These are phyloP conservation scores for Solanum paucissectum DNA, from an alignment of 257 asterid genomes.

Conservation along the genomic window DNA sequence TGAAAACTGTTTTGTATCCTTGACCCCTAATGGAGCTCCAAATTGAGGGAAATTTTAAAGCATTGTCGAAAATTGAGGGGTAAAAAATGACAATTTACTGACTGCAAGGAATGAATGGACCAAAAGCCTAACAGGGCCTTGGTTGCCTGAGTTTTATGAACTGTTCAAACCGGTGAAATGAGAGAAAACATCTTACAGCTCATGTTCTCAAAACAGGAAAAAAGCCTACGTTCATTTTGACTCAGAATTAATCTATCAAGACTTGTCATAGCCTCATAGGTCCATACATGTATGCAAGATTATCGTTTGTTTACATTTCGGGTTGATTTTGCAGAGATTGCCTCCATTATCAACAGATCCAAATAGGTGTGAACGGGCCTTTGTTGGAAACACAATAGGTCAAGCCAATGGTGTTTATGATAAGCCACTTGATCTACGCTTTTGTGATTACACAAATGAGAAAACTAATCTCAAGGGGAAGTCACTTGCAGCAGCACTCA, in stretches of 20 bases:
- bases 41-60: not conserved
- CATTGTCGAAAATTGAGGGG: not conserved
- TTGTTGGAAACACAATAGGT: conserved; percentile 83
- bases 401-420: conserved; percentile 99
- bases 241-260: not conserved
- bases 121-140: not conserved
- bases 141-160: too few relatives aligned
- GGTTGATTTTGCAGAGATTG: conserved; percentile 54
- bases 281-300: not conserved
- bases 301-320: not conserved
- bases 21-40: not conserved
- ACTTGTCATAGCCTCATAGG: too few relatives aligned
- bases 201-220: not conserved
- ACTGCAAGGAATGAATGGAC: not conserved
- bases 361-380: conserved; percentile 83
- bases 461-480: conserved; percentile 90
- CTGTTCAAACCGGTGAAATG: not conserved
- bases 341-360: conserved; percentile 92
- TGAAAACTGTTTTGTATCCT: not conserved
- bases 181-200: not conserved
- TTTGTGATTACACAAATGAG: conserved; percentile 84
- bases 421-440: conserved; percentile 91
- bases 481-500: conserved; percentile 82
- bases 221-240: not conserved
- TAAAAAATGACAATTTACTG: not conserved